Evolutionary conservation across 768 basidiomycete species (phyloP), one percentile per base, ranked within the genome.

Genomic region (Mycena vitilis): DNA sequence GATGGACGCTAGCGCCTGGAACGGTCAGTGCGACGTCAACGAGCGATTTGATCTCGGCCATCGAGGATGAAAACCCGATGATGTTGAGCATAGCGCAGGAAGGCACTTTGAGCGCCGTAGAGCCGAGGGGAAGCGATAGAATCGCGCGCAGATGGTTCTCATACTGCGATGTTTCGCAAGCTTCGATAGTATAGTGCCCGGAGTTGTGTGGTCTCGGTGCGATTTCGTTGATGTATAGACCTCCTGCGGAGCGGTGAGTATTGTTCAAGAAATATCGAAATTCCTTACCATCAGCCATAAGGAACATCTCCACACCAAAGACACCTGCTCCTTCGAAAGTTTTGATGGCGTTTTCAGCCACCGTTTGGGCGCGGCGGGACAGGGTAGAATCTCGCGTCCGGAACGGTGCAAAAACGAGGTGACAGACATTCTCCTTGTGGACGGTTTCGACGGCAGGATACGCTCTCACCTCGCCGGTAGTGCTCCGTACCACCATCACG

Each of bases 141-240:
- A 99, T 96, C 22, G 96, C 94, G 42, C 96, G 95, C 58, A 99
- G 91, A 78, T 99, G 98, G 73, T 98, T 98, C 78, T 95, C 95
- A 81, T 94, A 99, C 81, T 99, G 98, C 2, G 97, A 98, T 3
- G 95, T 94, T 73, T 95, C 86, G 78, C 96, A 99, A 0, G 97
- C 96, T 81, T 99, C 98, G 75, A 99, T 99, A 36, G 96, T 98
- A 79, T 98, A 97, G 78, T 99, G 98, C 0, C 97, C 98, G 11
- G 96, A 98, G 81, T 99, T 99, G 78, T 99, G 98, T 1, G 98
- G 97, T 20, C 98, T 88, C 15, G 98, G 98, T 0, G 98, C 98
- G 68, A 99, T 97, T 81, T 99, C 98, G 79, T 99, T 99, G 70
- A 99, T 87, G 66, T 89, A 89, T 1, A 98, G 86, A 0, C 83